These are phyloP conservation scores for Fusarium torreyae DNA, from an alignment of 2,329 filamentous ascomycete species.

Conservation along the genomic window DNA sequence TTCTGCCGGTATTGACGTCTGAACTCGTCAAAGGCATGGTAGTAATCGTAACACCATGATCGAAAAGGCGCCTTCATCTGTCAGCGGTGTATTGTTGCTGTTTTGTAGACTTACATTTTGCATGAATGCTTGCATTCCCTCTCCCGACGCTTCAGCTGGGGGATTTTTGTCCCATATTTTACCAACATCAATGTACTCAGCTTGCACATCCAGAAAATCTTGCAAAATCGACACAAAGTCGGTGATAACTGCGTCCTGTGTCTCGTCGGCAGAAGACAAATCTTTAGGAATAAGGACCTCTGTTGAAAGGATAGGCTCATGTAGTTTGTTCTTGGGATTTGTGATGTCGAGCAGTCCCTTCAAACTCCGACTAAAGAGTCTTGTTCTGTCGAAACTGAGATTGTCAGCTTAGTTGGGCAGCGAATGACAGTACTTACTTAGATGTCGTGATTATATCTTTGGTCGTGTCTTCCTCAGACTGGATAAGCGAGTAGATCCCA, in stretches of 20 bases:
- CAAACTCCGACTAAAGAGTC: slow-evolving; percentile 48
- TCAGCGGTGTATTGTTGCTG: slow-evolving; percentile 12
- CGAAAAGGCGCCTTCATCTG: slow-evolving; percentile 49
- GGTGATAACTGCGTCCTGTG: slow-evolving; percentile 24
- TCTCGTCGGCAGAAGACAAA: slow-evolving; percentile 25
- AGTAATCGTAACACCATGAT: slow-evolving; percentile 55
- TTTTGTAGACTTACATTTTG: slow-evolving; percentile 43
- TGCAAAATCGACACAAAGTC: slow-evolving; percentile 50
- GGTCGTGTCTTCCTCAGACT: slow-evolving; percentile 34
- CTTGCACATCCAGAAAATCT: slow-evolving; percentile 13
- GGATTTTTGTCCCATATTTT: slow-evolving; percentile 38
- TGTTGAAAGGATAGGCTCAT: slow-evolving; percentile 10
- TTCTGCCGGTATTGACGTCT: slow-evolving; percentile 44
- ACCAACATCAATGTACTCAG: slow-evolving; percentile 38
- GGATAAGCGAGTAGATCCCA: slow-evolving; percentile 53
- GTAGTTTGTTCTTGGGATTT: not conserved
- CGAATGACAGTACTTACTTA: not conserved
- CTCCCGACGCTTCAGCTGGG: slow-evolving; percentile 10
- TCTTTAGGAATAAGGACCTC: slow-evolving; percentile 51
- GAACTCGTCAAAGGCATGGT: slow-evolving; percentile 51
- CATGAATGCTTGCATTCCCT: slow-evolving; percentile 50
- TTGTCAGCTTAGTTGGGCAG: slow-evolving; percentile 3
- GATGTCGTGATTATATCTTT: slow-evolving; percentile 36
- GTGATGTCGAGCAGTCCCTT: slow-evolving; percentile 45
- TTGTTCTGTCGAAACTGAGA: slow-evolving; percentile 39